Evolutionary conservation across 331 rosid genomes (phyloP), one percentile per base, ranked within the genome.

Genomic region (Stylosanthes scabra): DNA sequence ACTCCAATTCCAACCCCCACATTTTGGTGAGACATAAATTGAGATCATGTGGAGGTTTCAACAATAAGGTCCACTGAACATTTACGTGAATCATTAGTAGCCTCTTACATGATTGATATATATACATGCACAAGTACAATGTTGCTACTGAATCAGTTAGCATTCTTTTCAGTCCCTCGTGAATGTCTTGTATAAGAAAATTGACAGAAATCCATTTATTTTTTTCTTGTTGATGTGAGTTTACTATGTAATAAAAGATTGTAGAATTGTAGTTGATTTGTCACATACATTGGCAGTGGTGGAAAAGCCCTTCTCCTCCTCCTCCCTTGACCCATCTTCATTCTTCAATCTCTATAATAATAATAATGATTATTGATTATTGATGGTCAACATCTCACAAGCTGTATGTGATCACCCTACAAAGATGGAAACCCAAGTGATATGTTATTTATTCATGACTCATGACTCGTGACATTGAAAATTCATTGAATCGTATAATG

Each of bases 21-120:
- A 51, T 74, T 70, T 74, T 70, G 74, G 63, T 51, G 83, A 74
- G 59, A 65, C 80, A 81, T 70, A 46, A 74, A 66, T 56, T 13
- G 5, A 25, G 29, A 47, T 42, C 84, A 80, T 50, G 84, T 72
- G 63, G 68, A 54, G 9, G 76, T 75, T 47, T 76, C 64, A 42
- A 71, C 64, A 50, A 44, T 50, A 71, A 65, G 60, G 25, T 71
- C n/a, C 39, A 59, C 2, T 8, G 4, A 25, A 61, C 68, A 46
- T 63, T 68, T 46, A 47, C 45, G 15, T 69, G 52, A 6, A 40
- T 42, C 71, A 71, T 20, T 34, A 56, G 25, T 44, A 31, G 37
- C 37, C 54, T 46, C 12, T 59, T 78, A 31, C 28, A 55, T 63
- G 49, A 71, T 13, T 71, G 12, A 25, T 28, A 41, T 63, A 37